These are phyloP conservation scores for Panus rudis DNA, from an alignment of 768 basidiomycete species.

Conservation along the genomic window DNA sequence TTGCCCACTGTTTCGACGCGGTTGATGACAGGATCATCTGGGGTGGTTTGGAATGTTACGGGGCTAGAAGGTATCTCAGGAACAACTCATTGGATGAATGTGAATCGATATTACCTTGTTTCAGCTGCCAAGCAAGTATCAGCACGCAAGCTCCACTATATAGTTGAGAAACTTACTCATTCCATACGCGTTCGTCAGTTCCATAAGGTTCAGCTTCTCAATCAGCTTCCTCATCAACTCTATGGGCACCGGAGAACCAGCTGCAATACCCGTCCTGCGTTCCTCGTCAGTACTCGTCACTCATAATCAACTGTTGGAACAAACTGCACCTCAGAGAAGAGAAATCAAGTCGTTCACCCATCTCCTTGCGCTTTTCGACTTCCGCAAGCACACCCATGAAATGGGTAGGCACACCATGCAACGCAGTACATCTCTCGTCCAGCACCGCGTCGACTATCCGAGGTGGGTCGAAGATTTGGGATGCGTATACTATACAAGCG, in stretches of 20 bases:
- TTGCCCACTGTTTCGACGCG: constrained; percentile 80
- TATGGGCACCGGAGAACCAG: constrained; percentile 73
- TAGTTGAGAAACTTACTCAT: constrained; percentile 57
- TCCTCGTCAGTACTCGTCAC: neutral
- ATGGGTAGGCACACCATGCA: constrained; percentile 85
- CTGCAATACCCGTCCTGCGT: constrained; percentile 72
- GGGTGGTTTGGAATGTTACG: constrained; percentile 76
- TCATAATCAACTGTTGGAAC: neutral
- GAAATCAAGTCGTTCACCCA: constrained; percentile 42
- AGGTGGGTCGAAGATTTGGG: constrained; percentile 53
- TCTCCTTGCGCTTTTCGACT: constrained; percentile 45
- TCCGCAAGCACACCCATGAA: constrained; percentile 71
- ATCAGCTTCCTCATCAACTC: constrained; percentile 73
- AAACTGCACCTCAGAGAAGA: constrained; percentile 46
- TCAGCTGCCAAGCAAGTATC: constrained; percentile 14
- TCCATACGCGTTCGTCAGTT: constrained; percentile 75
- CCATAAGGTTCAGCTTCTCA: constrained; percentile 54
- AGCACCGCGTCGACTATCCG: constrained; percentile 67
- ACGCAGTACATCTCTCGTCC: constrained; percentile 63
- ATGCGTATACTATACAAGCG: constrained; percentile 69
- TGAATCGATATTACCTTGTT: constrained; percentile 15
- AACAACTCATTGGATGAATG: neutral
- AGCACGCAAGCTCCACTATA: neutral
- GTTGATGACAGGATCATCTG: constrained; percentile 60
- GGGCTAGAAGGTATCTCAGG: constrained; percentile 38